A percentile compares a stretch with the other conserved stretches of the same genome.
Conservation (phyloP, 768 basidiomycete species). For the Tulasnella calospora region DNA sequence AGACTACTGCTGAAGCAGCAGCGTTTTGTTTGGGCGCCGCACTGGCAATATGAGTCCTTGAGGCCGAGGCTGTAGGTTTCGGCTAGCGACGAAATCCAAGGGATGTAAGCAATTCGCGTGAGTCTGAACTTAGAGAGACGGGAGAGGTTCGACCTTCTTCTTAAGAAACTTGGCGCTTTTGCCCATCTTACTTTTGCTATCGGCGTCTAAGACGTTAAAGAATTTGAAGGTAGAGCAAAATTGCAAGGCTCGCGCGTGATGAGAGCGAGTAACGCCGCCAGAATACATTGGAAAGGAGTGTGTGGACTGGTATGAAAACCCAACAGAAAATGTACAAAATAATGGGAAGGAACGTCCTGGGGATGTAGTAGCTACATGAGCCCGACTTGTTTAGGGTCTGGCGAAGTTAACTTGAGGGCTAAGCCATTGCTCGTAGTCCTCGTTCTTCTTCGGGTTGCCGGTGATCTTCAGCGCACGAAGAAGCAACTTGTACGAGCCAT, state of each 20-base stretch:
- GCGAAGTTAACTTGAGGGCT: conserved; percentile 35
- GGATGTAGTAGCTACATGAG: not conserved
- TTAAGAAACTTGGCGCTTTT: conserved; percentile 1
- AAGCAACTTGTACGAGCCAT: conserved; percentile 24
- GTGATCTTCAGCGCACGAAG: conserved; percentile 40
- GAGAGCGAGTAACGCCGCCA: conserved; percentile 4
- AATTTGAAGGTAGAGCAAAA: not conserved
- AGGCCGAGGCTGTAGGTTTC: not conserved
- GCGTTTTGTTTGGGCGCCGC: not conserved
- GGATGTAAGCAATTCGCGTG: not conserved
- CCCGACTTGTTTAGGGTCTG: not conserved
- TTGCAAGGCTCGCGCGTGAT: not conserved
- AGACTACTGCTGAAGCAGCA: not conserved
- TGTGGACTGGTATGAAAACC: not conserved
- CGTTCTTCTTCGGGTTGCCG: conserved; percentile 41
- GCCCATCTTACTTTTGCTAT: not conserved
- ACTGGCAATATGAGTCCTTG: not conserved
- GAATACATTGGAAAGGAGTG: not conserved
- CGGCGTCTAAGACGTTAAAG: not conserved
- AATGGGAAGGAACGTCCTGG: not conserved
- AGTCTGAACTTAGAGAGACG: not conserved
- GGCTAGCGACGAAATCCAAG: not conserved
- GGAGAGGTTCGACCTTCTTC: not conserved
- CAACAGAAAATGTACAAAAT: not conserved
- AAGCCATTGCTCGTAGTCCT: conserved; percentile 46